Conservation (phyloP, 225 moss, liverwort and hornwort genomes). For the Takakia lepidozioides region DNA sequence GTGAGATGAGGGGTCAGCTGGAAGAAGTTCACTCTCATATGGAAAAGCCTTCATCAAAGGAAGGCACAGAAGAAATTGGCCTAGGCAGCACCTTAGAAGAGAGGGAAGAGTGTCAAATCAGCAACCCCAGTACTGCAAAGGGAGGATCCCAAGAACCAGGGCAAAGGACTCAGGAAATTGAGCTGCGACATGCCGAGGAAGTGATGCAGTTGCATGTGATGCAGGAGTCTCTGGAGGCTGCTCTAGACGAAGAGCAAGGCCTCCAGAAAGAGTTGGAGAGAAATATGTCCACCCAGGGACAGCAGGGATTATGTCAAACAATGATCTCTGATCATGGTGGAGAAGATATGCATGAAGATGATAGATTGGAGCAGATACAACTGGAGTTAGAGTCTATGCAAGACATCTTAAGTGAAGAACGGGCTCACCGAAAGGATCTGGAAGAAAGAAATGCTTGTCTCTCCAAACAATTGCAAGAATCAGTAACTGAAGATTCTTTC, state of each 20-base stretch:
- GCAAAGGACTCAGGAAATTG: conserved; percentile 65
- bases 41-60: conserved; percentile 30
- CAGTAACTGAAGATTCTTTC: conserved; percentile 29
- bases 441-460: conserved; percentile 42
- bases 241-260: conserved; percentile 65
- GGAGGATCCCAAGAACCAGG: conserved; percentile 40
- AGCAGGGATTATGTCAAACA: not conserved
- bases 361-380: not conserved
- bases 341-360: no score
- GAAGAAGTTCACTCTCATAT: conserved; percentile 54
- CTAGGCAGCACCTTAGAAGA: not conserved
- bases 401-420: conserved; percentile 24
- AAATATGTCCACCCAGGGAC: conserved; percentile 13
- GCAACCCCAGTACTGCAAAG: conserved; percentile 13
- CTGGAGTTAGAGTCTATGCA: conserved; percentile 9
- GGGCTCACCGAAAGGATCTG: conserved; percentile 10
- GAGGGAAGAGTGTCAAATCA: conserved; percentile 14
- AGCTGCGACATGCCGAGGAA: conserved; percentile 87
- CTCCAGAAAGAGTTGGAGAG: conserved; percentile 44
- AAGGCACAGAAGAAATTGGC: no score
- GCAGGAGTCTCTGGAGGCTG: conserved; percentile 68
- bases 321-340: no score
- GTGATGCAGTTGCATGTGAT: conserved; percentile 68
- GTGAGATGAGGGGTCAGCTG: conserved; percentile 54
- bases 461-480: conserved; percentile 39